Percentiles rank a stretch among this genome's conserved stretches.
These are phyloP conservation scores for Debaryomyces sp. DNA, from an alignment of 1,139 yeast species.

Conservation along the genomic window DNA sequence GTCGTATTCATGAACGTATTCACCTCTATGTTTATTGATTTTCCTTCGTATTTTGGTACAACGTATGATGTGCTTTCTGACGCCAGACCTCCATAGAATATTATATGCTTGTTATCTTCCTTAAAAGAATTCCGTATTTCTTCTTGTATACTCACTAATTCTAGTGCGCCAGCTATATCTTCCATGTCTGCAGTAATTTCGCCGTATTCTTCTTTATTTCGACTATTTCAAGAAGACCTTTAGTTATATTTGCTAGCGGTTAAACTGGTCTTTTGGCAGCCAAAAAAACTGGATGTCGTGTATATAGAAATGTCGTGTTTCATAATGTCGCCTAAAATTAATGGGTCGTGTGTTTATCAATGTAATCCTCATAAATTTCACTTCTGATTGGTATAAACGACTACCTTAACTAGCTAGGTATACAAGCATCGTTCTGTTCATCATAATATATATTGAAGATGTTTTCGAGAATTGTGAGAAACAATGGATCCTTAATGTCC, in stretches of 20 bases:
- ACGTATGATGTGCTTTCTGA: background rate
- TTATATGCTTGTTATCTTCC: background rate
- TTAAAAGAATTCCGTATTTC: background rate
- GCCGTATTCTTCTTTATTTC: background rate
- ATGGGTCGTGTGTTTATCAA: background rate
- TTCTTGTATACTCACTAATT: background rate
- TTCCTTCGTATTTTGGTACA: background rate
- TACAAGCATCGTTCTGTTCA: background rate
- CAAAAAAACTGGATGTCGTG: slow-evolving; percentile 4
- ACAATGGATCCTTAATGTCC: slow-evolving; percentile 9
- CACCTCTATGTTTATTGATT: slow-evolving; percentile 1
- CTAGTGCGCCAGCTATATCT: slow-evolving; percentile 4
- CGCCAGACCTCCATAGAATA: background rate
- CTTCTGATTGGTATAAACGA: slow-evolving; percentile 6
- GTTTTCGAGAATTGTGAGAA: slow-evolving; percentile 32
- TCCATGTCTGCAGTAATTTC: background rate
- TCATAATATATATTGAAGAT: slow-evolving; percentile 15
- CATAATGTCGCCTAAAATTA: background rate
- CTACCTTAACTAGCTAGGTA: background rate
- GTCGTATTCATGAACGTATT: background rate
- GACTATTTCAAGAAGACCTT: background rate
- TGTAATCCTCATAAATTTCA: slow-evolving; percentile 4
- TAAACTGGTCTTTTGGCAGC: slow-evolving; percentile 8
- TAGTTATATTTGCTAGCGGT: background rate
- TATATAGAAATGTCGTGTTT: background rate